Evolutionary conservation across 495 filamentous ascomycete genomes (phyloP).

Genomic region (Clohesyomyces aquaticus): DNA sequence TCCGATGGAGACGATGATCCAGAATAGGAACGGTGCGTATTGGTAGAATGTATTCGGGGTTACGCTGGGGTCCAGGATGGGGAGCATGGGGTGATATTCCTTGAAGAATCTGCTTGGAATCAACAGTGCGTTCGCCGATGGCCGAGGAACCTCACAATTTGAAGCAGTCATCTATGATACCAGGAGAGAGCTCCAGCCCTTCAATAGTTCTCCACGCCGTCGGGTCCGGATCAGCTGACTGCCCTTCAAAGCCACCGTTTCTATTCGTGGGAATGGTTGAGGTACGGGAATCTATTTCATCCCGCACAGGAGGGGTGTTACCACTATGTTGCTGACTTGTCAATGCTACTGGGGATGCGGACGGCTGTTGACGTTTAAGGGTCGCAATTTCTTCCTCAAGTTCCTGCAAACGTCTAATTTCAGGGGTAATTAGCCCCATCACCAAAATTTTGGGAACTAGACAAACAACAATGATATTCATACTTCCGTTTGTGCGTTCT

Average conservation of each 20-base stretch:
- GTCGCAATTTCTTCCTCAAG: conserved; percentile 16
- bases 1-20: conserved; percentile 16
- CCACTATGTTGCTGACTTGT: neutral
- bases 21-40: conserved; percentile 7
- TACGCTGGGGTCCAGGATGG: conserved; percentile 7
- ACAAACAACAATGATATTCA: conserved; percentile 2
- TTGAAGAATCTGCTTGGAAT: conserved; percentile 14
- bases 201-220: conserved; percentile 10
- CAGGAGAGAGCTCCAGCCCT: conserved; percentile 6
- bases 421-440: neutral
- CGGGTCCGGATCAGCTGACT: neutral
- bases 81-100: conserved; percentile 15
- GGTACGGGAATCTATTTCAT: neutral
- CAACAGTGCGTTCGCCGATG: neutral
- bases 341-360: neutral
- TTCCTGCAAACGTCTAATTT: conserved; percentile 8
- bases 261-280: neutral
- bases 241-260: neutral
- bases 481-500: conserved; percentile 18
- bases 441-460: too few relatives aligned
- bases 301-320: neutral
- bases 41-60: conserved; percentile 13
- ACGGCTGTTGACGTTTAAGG: conserved; percentile 7
- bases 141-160: conserved; percentile 8
- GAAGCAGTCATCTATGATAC: conserved; percentile 16